These are phyloP conservation scores for Suhomyces anneliseae DNA, from an alignment of 1,139 yeast genomes.

Conservation along the genomic window DNA sequence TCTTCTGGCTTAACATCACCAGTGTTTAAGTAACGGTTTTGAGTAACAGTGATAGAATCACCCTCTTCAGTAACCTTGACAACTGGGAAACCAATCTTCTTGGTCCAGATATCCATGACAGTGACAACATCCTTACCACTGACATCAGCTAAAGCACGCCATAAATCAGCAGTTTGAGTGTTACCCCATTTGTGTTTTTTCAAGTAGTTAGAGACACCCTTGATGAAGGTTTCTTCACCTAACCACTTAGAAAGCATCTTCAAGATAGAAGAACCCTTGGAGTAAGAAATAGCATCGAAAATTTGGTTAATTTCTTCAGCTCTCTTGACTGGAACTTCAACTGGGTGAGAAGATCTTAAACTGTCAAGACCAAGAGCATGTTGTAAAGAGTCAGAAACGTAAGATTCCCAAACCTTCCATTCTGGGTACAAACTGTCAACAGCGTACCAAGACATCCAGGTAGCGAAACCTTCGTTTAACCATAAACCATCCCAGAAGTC, in stretches of 20 bases:
- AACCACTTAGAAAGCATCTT: conserved; percentile 30
- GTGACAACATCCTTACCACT: conserved; percentile 25
- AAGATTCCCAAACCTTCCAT: conserved; percentile 57
- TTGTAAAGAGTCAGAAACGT: conserved; percentile 53
- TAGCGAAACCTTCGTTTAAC: conserved; percentile 65
- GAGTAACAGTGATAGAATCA: conserved; percentile 40
- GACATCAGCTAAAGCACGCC: conserved; percentile 25
- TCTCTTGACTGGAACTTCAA: conserved; percentile 55
- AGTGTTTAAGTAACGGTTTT: conserved; percentile 54
- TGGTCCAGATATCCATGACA: conserved; percentile 31
- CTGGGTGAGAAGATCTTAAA: conserved; percentile 56
- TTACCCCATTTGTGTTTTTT: conserved; percentile 27
- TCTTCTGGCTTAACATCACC: conserved; percentile 54
- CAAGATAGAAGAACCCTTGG: conserved; percentile 30
- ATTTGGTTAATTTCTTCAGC: conserved; percentile 59
- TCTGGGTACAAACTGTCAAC: conserved; percentile 58
- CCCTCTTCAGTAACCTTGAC: conserved; percentile 20
- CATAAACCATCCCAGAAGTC: conserved; percentile 66
- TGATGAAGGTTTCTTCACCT: conserved; percentile 25
- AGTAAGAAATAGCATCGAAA: conserved; percentile 52
- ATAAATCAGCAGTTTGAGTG: conserved; percentile 28
- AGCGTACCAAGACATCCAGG: conserved; percentile 79
- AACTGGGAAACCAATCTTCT: conserved; percentile 29
- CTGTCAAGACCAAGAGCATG: conserved; percentile 54
- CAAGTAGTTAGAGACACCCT: conserved; percentile 30